These are phyloP conservation scores for Aureobasidium sp. DNA, from an alignment of 2,329 filamentous ascomycete species.

Conservation along the genomic window DNA sequence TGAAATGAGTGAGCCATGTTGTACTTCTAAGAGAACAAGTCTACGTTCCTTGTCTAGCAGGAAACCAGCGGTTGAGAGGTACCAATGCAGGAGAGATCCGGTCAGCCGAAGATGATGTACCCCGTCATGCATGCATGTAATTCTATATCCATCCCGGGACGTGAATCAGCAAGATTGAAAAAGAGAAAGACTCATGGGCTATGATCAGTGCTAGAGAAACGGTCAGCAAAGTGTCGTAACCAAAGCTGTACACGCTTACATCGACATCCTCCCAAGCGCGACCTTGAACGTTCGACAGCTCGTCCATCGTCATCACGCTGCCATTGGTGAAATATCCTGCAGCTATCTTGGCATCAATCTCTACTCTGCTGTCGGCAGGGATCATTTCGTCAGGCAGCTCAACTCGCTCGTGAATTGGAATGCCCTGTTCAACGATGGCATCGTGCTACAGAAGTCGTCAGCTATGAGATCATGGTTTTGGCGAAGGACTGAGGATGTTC, in stretches of 20 bases:
- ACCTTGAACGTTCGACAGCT: constrained; percentile 77
- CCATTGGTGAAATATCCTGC: constrained; percentile 82
- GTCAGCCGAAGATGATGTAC: neutral
- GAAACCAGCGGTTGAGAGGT: neutral
- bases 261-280: constrained; percentile 78
- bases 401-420: constrained; percentile 80
- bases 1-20: neutral
- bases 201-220: constrained; percentile 6
- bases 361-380: constrained; percentile 88
- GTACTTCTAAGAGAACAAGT: neutral
- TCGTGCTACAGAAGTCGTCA: constrained; percentile 71
- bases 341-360: constrained; percentile 97
- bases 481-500: neutral
- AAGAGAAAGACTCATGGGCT: neutral
- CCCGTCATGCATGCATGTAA: neutral
- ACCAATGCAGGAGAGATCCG: neutral
- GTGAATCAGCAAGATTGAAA: neutral
- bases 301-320: constrained; percentile 79
- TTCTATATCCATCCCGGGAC: neutral
- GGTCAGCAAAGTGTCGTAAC: neutral
- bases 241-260: neutral
- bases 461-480: constrained; percentile 27
- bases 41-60: neutral
- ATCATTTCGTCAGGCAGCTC: constrained; percentile 92
- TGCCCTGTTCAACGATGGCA: constrained; percentile 76